Percentiles rank a stretch among this genome's conserved stretches.
phyloP scores from a whole-genome alignment of 2,329 filamentous ascomycete genomes.

The Cephalotrichum gorgonifer region DNA sequence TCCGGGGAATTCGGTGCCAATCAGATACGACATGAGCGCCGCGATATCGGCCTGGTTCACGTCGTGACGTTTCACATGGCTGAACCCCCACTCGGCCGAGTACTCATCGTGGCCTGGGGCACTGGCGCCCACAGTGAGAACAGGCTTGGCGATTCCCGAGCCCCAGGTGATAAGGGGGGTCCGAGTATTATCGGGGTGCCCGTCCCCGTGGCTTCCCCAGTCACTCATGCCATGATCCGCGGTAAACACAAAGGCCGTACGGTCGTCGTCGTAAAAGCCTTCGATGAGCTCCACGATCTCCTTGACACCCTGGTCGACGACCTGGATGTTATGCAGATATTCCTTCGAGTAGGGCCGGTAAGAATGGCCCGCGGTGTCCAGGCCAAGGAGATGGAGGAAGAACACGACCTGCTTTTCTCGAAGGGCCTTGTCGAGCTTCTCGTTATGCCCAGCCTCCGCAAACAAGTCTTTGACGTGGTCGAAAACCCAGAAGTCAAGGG shows the following conservation, averaged over 20 bases:
- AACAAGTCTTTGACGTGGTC: constrained; percentile 86
- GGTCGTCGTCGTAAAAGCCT: constrained; percentile 71
- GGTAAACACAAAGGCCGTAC: constrained; percentile 93
- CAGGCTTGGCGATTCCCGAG: constrained; percentile 73
- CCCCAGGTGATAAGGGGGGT: constrained; percentile 93
- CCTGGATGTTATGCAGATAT: constrained; percentile 86
- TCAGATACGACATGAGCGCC: constrained; percentile 87
- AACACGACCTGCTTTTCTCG: constrained; percentile 84
- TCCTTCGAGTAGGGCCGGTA: constrained; percentile 90
- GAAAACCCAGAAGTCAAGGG: constrained; percentile 91
- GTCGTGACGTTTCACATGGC: constrained; percentile 75
- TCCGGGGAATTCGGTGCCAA: constrained; percentile 80
- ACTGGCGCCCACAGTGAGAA: constrained; percentile 37
- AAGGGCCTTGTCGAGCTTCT: constrained; percentile 60
- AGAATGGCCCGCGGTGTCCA: constrained; percentile 82
- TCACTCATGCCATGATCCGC: constrained; percentile 99
- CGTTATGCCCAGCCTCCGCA: constrained; percentile 65
- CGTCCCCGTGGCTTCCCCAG: constrained; percentile 97
- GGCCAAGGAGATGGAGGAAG: constrained; percentile 83
- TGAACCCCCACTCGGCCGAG: constrained; percentile 79
- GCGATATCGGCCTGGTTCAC: constrained; percentile 91
- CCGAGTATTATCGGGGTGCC: constrained; percentile 91
- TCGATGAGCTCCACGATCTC: constrained; percentile 75
- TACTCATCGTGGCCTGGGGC: constrained; percentile 85
- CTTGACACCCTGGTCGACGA: constrained; percentile 83